Percentiles rank a stretch among this genome's conserved stretches.
These are phyloP conservation scores for Mucuna pruriens DNA, from an alignment of 306 rosid genomes.

Conservation along the genomic window DNA sequence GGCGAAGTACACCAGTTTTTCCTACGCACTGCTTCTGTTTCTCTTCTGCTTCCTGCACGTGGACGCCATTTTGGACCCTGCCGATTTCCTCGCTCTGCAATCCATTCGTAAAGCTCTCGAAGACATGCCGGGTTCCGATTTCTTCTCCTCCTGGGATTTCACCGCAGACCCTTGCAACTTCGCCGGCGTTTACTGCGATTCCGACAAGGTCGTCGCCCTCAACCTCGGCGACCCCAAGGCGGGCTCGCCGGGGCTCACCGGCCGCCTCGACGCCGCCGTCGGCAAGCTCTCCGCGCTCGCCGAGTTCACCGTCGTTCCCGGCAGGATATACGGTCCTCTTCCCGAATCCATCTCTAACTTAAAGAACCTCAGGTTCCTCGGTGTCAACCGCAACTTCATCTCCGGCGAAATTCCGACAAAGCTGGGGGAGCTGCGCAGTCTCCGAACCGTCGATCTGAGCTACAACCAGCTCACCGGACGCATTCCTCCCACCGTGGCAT, in stretches of 20 bases:
- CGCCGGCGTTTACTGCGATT: conserved; percentile 87
- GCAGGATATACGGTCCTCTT: conserved; percentile 74
- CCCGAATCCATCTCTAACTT: conserved; percentile 60
- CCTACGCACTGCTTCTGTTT: conserved; percentile 2
- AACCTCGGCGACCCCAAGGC: conserved; percentile 96
- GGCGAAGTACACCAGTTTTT: conserved; percentile 43
- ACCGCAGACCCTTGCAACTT: conserved; percentile 93
- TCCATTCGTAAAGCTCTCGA: conserved; percentile 70
- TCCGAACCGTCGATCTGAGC: conserved; percentile 84
- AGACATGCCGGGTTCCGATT: conserved; percentile 86
- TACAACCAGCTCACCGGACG: conserved; percentile 77
- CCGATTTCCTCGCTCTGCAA: conserved; percentile 90
- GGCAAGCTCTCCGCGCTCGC: conserved; percentile 82
- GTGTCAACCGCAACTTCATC: conserved; percentile 82
- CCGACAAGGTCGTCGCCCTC: conserved; percentile 79
- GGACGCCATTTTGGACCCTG: conserved; percentile 78
- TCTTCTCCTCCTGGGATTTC: conserved; percentile 93
- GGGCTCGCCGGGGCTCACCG: conserved; percentile 84
- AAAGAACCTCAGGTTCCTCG: conserved; percentile 80
- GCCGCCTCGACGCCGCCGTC: conserved; percentile 69
- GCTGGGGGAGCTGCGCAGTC: conserved; percentile 57
- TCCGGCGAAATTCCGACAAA: conserved; percentile 74
- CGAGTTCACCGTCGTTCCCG: conserved; percentile 88
- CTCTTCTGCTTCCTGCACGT: conserved; percentile 39
- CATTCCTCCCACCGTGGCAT: conserved; percentile 71